Evolutionary conservation across 2,329 filamentous ascomycete species (phyloP), one percentile per base, ranked within the genome.

Genomic region (Beauveria rudraprayagi): DNA sequence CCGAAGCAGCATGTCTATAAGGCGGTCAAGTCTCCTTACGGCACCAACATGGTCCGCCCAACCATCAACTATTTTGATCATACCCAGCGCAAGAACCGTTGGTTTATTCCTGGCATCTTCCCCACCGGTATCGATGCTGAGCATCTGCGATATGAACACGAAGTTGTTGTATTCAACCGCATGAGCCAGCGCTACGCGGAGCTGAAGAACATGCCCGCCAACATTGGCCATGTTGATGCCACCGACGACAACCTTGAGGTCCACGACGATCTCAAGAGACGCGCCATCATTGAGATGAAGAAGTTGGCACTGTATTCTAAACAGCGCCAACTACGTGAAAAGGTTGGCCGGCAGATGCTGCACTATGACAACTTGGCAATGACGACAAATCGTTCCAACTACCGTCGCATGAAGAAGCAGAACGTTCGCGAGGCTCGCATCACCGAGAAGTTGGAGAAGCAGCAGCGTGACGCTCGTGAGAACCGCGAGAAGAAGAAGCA

Each of bases 401-500:
- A 97, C 73, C 89, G 94, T 41, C 88, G 94, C 56, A 89, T 94
- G 80, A 99, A 99, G 87, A 97, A 97, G 79, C 93, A 97, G 75
- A 96, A 89, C 55, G 83, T 97, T 55, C 88, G 93, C 41, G 94
- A 99, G 76, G 94, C 94, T 61, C 89, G 93, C 61, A 95, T 99
- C 66, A 99, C 94, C 0, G 94, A 99, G 83, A 99, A 97, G 76
- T 85, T 99, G 2, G 94, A 99, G 83, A 97, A 97, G 78, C 92
- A 99, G 74, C 94, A 99, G 73, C 91, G 94, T 61, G 93, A 97
- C 73, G 93, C 92, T 47, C 90, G 94, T 62, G 93, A 97, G 78
- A 91, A 90, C 66, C 90, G 95, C 65, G 94, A 99, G 77, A 96
- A 96, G 86, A 94, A 96, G 85, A 96, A 95, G 78, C 93, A 97